Base-by-base conservation (phyloP, 2,329 filamentous ascomycete species). In the Fusarium nisikadoi region DNA sequence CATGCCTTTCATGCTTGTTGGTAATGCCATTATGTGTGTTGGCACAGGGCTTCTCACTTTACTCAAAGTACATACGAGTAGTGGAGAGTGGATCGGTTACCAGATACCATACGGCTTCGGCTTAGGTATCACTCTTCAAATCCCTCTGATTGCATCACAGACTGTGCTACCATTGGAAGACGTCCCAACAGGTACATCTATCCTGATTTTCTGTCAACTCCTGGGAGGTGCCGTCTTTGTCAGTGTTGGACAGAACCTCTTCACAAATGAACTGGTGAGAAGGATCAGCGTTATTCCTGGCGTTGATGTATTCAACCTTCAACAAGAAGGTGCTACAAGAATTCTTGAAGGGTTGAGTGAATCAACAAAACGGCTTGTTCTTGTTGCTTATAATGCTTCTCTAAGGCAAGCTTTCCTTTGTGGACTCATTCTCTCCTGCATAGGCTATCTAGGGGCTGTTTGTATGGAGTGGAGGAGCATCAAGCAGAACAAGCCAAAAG, bases 201-300 rank as follows among this genome's bases (percentile, higher is more conserved):
- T 79, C 10, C 78, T 85, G 3, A 81, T 86, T n/a, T 86, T 86
- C 76, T 78, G 78, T n/a, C 85, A 86, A 70, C 79, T 82, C 2
- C 74, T 87, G 0, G 84, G 84, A 33, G 85, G 85, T 8, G 68
- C 70, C 1, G 50, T 75, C 1, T 65, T 62, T 8, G 64, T 71
- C 14, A 62, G 55, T 2, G 60, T 75, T 12, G 67, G 63, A 8
- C 65, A 65, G 5, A 69, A 69, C 9, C 66, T 69, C 2, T 72
- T 73, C 17, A 65, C 59, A 7, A 62, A 57, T 29, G 68, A 70
- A 19, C 17, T 70, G 17, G 58, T 55, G 17, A 43, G 38, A 6
- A 41, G 59, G 9, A 52, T 68, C 11, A 53, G 41, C 5, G 52
- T 35, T 20, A 27, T 58, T 6, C 50, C 65, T 3, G 61, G 41